Evolutionary conservation across 257 asterid genomes (phyloP), one percentile per base, ranked within the genome.

Genomic region (Solanum tarijense): DNA sequence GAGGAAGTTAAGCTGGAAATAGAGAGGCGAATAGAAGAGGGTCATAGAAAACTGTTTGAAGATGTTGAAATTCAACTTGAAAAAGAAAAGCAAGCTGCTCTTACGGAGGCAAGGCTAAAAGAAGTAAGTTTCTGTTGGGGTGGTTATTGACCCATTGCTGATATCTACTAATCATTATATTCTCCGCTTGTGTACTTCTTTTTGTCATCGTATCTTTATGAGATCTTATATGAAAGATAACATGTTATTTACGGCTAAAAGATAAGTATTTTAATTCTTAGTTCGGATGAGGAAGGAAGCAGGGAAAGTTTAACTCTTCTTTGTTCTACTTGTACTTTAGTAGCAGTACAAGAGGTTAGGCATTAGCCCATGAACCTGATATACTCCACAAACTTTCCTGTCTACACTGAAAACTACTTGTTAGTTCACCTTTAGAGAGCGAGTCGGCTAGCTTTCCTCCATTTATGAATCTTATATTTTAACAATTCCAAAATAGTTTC

Each of bases 11-110:
- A 90, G 89, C 88, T 93, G 73, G 98, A 94, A 90, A 92, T 94
- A 48, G 95, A 92, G 90, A 92, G 93, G 88, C 93, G 91, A 73
- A 91, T 93, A 87, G 93, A 92, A 93, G 98, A 92, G 88, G 95
- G 94, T 75, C 92, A 86, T 60, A 93, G 90, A 92, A 94, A 95
- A 91, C 90, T 95, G 89, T 90, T 94, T 86, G 94, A 92, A 27
- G 98, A 93, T 89, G 96, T 94, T 79, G 98, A 91, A 88, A 92
- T 88, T 89, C 99, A 92, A 90, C 98, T 96, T 88, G 84, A 91
- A 86, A 95, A 90, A 71, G 99, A 96, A 88, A 96, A 95, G 90
- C 96, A 96, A 92, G 95, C 94, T 84, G 96, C 96, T 86, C 95
- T 96, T 87, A 89, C 89, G 68, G 96, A 95, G 93, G 98, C 99